Evolutionary conservation across 2,329 filamentous ascomycete genomes (phyloP), one percentile per base, ranked within the genome.

Genomic region (Exophiala viscosa): DNA sequence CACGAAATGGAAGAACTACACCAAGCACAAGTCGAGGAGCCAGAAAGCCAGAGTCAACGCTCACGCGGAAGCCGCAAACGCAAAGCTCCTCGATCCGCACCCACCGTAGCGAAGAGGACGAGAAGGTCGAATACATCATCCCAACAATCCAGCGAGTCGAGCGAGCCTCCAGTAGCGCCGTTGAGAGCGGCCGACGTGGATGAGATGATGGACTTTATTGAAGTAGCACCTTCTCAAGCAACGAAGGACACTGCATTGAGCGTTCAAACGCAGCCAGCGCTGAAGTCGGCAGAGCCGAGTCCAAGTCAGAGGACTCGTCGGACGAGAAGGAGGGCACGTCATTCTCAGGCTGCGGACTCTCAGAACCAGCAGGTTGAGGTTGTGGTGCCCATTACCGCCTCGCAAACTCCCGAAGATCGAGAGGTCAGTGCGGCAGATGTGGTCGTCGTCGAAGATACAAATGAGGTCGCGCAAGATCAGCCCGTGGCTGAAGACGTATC

Each of bases 131-230:
- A 52, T 36, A 11, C 20, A 14, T 43, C 45, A 9, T 52, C 51
- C 20, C 48, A 53, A 33, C 6, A 35, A 18, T 51, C 50, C 14
- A 48, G 47, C 5, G 36, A 35, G 14, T 43, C 48, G n/a, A 18
- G 14, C 3, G 50, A 44, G 5, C 28, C 38, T 4, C 20, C 55
- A 17, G 44, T 10, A 7, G 33, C 35, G 11, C 28, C 45, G 7
- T 10, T 35, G 8, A 8, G 28, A 14, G 39, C 34, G 5, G 41
- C 14, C 13, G 20, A 39, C 4, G 11, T 35, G 14, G 14, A 23
- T 33, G 56, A 55, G 23, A 41, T 56, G 33, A n/a, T 32, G 15
- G 56, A 54, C 41, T 50, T 42, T 23, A 56, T 54, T 35, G 53
- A 49, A 31, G 43, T 59, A 39, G 18, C 48, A 13, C 17, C 50